Percentiles rank a stretch among this genome's conserved stretches.
Conservation (phyloP, 192 early-diverging fungal species). For the Mortierella hygrophila region DNA sequence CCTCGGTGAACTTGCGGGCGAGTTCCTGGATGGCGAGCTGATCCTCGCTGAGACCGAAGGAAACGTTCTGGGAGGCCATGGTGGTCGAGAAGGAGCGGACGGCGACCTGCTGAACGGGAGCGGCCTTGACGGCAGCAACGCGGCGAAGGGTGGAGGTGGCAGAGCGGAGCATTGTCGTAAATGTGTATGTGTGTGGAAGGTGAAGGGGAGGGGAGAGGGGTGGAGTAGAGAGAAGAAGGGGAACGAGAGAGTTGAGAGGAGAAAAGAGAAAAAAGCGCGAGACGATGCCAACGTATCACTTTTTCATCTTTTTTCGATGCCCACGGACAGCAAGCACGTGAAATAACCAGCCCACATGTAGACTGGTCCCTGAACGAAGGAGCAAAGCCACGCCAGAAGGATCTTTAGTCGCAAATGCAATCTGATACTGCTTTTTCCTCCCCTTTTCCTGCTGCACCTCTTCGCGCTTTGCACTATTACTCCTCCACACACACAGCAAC, state of each 20-base stretch:
- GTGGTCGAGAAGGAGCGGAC: constrained; percentile 50
- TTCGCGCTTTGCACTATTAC: constrained; percentile 1
- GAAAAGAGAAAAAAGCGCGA: constrained; percentile 11
- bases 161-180: constrained; percentile 43
- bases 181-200: neutral
- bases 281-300: neutral
- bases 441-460: neutral
- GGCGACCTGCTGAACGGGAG: constrained; percentile 36
- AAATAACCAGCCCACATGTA: neutral
- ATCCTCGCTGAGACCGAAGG: constrained; percentile 85
- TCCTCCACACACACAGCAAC: neutral
- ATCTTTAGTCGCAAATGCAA: neutral
- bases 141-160: constrained; percentile 43
- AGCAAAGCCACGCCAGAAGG: neutral
- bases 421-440: neutral
- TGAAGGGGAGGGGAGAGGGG: neutral
- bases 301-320: neutral
- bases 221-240: neutral
- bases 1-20: constrained; percentile 88
- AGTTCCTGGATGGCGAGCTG: constrained; percentile 90
- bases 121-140: constrained; percentile 26
- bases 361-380: neutral
- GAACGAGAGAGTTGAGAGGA: neutral
- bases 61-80: constrained; percentile 38
- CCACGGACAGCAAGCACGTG: constrained; percentile 7